Evolutionary conservation across 208 protist genomes (phyloP).

Genomic region (Acanthamoeba triangularis): DNA sequence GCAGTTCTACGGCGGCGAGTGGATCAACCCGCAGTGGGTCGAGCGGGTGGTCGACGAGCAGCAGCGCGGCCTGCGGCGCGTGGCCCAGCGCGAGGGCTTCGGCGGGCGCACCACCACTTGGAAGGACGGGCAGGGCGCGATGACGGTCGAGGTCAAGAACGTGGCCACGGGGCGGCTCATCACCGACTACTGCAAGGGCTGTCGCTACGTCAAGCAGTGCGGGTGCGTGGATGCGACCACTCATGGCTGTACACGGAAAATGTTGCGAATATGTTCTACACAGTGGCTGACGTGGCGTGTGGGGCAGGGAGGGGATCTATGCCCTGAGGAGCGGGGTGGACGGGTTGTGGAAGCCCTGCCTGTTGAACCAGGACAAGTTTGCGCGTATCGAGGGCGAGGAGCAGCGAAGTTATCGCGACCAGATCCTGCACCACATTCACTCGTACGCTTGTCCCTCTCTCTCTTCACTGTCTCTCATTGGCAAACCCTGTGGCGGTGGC

Average conservation of each 20-base stretch:
- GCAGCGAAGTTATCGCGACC: constrained; percentile 16
- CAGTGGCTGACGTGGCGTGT: neutral
- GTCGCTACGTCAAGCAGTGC: constrained; percentile 20
- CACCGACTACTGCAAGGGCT: constrained; percentile 4
- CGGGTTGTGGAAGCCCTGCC: constrained; percentile 68
- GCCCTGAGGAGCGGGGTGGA: constrained; percentile 37
- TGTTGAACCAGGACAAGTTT: constrained; percentile 72
- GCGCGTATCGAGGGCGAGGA: neutral
- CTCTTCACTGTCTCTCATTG: too few relatives aligned
- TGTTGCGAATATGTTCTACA: too few relatives aligned
- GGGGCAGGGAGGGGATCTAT: constrained; percentile 58
- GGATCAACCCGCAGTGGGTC: constrained; percentile 65
- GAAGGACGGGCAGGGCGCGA: neutral
- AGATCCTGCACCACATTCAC: constrained; percentile 18
- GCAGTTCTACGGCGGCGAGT: constrained; percentile 43
- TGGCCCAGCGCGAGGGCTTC: constrained; percentile 57
- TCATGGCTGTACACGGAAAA: too few relatives aligned
- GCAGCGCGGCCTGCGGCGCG: neutral
- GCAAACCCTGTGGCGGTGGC: neutral
- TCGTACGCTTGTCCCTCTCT: neutral
- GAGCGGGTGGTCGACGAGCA: constrained; percentile 35
- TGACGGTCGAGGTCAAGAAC: constrained; percentile 70
- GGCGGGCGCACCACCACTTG: constrained; percentile 57
- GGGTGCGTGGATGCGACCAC: neutral
- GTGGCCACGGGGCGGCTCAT: constrained; percentile 68